phyloP scores from a whole-genome alignment of 192 early-diverging fungal genomes.

The Gonapodya sp. region DNA sequence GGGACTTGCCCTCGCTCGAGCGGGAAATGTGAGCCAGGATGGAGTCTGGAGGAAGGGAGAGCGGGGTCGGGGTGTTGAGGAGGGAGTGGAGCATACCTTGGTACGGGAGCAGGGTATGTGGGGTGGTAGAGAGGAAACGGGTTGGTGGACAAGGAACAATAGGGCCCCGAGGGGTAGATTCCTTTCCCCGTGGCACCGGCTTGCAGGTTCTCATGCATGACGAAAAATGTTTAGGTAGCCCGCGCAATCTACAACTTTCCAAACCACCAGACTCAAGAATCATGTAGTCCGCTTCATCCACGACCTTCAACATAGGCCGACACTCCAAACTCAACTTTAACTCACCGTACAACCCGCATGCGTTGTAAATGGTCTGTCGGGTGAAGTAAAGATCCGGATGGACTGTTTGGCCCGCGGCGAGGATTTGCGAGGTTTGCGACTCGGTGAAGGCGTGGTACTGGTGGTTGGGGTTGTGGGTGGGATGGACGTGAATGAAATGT shows the following conservation, averaged over 20 bases:
- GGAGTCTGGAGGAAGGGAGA: not conserved
- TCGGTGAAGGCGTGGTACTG: not conserved
- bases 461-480: not conserved
- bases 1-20: not conserved
- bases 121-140: not conserved
- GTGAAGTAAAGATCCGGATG: not conserved
- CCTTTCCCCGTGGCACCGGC: no score
- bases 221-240: no score
- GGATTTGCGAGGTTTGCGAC: not conserved
- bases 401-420: not conserved
- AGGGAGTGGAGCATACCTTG: not conserved
- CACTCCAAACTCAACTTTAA: no score
- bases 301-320: no score
- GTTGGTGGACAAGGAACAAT: no score
- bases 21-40: not conserved
- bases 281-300: no score
- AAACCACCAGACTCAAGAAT: no score
- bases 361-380: not conserved
- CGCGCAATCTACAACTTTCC: no score
- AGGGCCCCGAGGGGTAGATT: no score
- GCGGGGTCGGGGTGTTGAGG: not conserved
- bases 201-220: no score
- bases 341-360: not conserved
- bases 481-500: not conserved
- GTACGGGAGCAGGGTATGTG: not conserved